Conservation (phyloP, 306 rosid species). For the Acacia confusa region DNA sequence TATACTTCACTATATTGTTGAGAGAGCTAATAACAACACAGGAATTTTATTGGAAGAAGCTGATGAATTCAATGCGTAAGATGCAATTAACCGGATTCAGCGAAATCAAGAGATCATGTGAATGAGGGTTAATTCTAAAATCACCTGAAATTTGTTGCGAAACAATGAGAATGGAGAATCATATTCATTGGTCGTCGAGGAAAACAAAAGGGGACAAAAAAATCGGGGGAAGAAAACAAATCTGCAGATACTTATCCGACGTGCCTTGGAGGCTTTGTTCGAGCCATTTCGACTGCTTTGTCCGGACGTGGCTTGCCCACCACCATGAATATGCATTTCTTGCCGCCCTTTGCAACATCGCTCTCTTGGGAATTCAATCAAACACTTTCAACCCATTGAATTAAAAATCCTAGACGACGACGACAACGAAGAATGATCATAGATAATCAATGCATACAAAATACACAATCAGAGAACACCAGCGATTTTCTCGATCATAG, state of each 20-base stretch:
- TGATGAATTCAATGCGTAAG: conserved; percentile 1
- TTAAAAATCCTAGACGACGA: conserved; percentile 23
- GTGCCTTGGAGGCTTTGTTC: conserved; percentile 85
- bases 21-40: background rate
- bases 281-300: conserved; percentile 98
- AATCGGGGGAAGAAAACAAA: background rate
- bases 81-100: background rate
- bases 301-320: conserved; percentile 99
- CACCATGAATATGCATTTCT: conserved; percentile 98
- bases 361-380: conserved; percentile 25
- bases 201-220: background rate
- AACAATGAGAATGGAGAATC: background rate
- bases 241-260: background rate
- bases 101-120: conserved; percentile 9
- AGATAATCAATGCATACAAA: background rate
- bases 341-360: conserved; percentile 97
- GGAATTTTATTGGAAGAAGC: background rate
- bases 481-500: background rate
- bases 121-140: conserved; percentile 28
- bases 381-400: conserved; percentile 33
- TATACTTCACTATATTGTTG: background rate
- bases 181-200: conserved; percentile 2
- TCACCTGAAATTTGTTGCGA: conserved; percentile 5
- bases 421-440: background rate
- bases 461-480: conserved; percentile 24